phyloP scores from a whole-genome alignment of 805 yeast species.

The Candida sithepensis region DNA sequence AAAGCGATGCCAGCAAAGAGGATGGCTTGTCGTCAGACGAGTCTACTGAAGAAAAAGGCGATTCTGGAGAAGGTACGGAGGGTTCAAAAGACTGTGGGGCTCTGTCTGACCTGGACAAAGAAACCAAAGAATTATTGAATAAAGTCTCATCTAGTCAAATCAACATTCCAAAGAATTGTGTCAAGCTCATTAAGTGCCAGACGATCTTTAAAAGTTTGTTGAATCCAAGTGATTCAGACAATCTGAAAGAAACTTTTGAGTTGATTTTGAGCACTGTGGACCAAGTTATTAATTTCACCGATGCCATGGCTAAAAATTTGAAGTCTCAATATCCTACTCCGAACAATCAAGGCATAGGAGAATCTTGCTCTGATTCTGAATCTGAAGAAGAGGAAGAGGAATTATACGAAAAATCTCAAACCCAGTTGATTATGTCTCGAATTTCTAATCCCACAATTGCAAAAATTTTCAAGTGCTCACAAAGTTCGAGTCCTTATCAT shows the following conservation, averaged over 20 bases:
- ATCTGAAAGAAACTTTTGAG: constrained; percentile 23
- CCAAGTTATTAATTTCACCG: constrained; percentile 19
- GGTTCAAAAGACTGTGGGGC: background rate
- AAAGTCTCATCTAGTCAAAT: constrained; percentile 13
- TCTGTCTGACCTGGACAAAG: constrained; percentile 4
- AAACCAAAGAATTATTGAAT: constrained; percentile 7
- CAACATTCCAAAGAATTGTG: constrained; percentile 25
- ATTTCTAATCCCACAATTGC: constrained; percentile 10
- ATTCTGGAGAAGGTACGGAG: constrained; percentile 1
- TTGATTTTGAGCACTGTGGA: constrained; percentile 21
- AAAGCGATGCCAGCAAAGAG: constrained; percentile 2
- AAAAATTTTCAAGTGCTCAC: constrained; percentile 14
- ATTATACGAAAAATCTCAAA: background rate
- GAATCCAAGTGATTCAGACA: constrained; percentile 19
- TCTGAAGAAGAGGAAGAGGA: constrained; percentile 7
- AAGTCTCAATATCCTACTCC: background rate
- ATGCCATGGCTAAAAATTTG: constrained; percentile 6
- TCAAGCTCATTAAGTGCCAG: constrained; percentile 24
- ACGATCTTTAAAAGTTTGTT: constrained; percentile 27
- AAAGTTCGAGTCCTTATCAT: constrained; percentile 8
- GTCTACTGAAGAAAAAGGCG: constrained; percentile 3
- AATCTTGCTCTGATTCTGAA: constrained; percentile 3
- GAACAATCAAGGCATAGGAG: background rate
- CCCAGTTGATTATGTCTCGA: background rate
- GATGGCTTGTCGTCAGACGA: background rate